Base-by-base conservation (phyloP, 805 yeast genomes). In the Lipomyces sp. region DNA sequence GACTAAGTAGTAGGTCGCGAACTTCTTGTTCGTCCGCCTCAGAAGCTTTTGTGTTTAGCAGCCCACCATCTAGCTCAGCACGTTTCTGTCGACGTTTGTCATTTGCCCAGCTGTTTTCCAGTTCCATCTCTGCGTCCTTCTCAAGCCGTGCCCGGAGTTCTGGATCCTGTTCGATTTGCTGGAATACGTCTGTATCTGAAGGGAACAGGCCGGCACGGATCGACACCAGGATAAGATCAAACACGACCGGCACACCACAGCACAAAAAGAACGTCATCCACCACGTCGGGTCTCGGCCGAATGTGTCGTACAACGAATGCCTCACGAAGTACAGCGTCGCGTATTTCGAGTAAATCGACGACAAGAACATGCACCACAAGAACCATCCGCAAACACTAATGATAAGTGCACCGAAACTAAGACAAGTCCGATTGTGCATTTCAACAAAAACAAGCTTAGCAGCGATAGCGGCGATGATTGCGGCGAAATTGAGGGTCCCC, bases 371-470 rank as follows among this genome's bases (percentile, higher is more conserved):
- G 76, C 90, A 87, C 97, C 98, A 95, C 11, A 87, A 72, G 6
- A 90, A 78, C 88, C 96, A 95, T 0, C 98, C 99, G 32, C 88
- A 86, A 39, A 87, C 87, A 0, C 97, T 90, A 15, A 92, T 81
- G 11, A 84, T 74, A 67, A 87, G 83, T 0, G 95, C 86, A 0
- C 86, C 86, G 71, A 86, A 79, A 30, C 90, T 88, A 51, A 91
- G 74, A 80, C 90, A 83, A 13, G 90, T 88, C 65, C 91, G 81
- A 67, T 85, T 81, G 64, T 83, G 84, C 87, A 90, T 91, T 72
- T 94, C 98, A 50, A 94, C 76, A 63, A 92, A 82, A 72, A 90
- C 91, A 66, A 91, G 83, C 77, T 93, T 95, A 59, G 88, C 81
- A 74, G 90, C 90, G 73, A 95, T 89, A 5, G 92, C 78, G 57